These are phyloP conservation scores for Gaillardinia entomophila DNA, from an alignment of 805 yeast genomes.

Conservation along the genomic window DNA sequence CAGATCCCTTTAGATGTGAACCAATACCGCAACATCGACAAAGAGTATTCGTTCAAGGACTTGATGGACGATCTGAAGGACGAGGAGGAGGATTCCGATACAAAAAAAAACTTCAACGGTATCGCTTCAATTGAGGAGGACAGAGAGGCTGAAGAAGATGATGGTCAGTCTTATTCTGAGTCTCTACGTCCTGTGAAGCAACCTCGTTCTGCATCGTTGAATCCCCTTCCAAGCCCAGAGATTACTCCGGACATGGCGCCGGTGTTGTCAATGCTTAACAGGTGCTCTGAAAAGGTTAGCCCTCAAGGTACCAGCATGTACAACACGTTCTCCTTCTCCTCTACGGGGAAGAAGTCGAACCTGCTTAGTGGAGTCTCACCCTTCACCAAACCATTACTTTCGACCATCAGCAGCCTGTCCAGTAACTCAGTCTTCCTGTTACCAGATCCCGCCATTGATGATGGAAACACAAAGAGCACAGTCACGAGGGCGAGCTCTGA, in stretches of 20 bases:
- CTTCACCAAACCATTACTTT: constrained; percentile 18
- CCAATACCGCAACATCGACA: constrained; percentile 52
- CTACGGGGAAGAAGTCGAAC: constrained; percentile 7
- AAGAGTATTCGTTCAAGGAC: constrained; percentile 46
- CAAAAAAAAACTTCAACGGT: neutral
- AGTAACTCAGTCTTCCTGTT: constrained; percentile 20
- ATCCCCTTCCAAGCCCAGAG: constrained; percentile 23
- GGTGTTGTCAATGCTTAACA: constrained; percentile 22
- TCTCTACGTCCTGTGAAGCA: neutral
- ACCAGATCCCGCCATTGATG: constrained; percentile 33
- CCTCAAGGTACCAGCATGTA: constrained; percentile 3
- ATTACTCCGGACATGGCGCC: constrained; percentile 34
- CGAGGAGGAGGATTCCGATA: neutral
- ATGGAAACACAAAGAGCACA: neutral
- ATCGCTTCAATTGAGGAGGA: neutral
- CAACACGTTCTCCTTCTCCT: constrained; percentile 4
- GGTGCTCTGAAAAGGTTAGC: constrained; percentile 7
- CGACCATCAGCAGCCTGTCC: constrained; percentile 4
- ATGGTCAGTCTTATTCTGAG: neutral
- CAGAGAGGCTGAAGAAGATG: neutral
- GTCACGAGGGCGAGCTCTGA: constrained; percentile 3
- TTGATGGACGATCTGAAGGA: constrained; percentile 4
- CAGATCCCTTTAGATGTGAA: constrained; percentile 55
- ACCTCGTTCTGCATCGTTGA: neutral
- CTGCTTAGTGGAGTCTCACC: constrained; percentile 14